Evolutionary conservation across 2,329 filamentous ascomycete genomes (phyloP).

Genomic region (Lojkania enalia): DNA sequence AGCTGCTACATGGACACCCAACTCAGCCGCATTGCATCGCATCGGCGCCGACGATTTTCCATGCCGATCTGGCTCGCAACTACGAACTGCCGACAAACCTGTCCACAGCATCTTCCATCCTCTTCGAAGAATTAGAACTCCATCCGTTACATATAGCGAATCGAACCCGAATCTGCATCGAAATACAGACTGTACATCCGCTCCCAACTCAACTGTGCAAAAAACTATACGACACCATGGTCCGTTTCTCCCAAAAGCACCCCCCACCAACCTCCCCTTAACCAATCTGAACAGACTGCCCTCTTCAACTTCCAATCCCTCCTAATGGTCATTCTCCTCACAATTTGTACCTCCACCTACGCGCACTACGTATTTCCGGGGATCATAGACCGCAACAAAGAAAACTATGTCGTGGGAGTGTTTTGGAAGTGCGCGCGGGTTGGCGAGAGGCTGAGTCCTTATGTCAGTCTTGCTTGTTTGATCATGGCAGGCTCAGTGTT

Average conservation of each 20-base stretch:
- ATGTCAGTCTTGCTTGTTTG: slow-evolving; percentile 91
- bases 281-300: slow-evolving; percentile 66
- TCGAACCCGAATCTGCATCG: too few species aligned
- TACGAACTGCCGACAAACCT: neutral
- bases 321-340: slow-evolving; percentile 87
- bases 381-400: slow-evolving; percentile 90
- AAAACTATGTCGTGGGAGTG: slow-evolving; percentile 76
- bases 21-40: too few species aligned
- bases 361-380: slow-evolving; percentile 86
- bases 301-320: slow-evolving; percentile 99
- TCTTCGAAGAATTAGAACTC: too few species aligned
- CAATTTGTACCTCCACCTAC: slow-evolving; percentile 96
- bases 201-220: neutral
- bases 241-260: slow-evolving; percentile 1
- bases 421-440: slow-evolving; percentile 97
- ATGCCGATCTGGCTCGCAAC: neutral
- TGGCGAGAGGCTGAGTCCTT: slow-evolving; percentile 90
- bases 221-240: neutral
- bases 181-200: too few species aligned
- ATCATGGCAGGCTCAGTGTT: slow-evolving; percentile 70
- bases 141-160: too few species aligned
- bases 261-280: neutral
- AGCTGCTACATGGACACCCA: too few species aligned
- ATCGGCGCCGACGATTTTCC: slow-evolving; percentile 14
- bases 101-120: neutral